Evolutionary conservation across 176 grass and related monocot genomes (phyloP).

Genomic region (Musa troglodytarum): DNA sequence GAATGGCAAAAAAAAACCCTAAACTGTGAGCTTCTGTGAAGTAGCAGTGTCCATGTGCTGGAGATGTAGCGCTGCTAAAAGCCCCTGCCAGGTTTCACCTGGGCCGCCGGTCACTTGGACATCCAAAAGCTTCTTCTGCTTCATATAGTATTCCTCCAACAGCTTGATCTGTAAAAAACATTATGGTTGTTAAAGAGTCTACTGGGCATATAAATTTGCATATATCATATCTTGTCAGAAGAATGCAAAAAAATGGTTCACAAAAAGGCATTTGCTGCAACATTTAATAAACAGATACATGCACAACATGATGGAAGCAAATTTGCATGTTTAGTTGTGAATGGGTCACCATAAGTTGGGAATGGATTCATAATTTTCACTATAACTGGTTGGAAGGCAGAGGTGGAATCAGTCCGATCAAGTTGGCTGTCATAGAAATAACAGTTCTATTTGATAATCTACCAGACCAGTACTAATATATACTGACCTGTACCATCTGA

Average conservation of each 20-base stretch:
- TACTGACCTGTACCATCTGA: too few relatives aligned
- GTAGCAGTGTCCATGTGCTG: conserved; percentile 62
- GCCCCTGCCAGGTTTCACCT: conserved; percentile 71
- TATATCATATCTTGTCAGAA: not conserved
- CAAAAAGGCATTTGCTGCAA: not conserved
- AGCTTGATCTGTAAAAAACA: conserved; percentile 41
- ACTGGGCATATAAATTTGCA: not conserved
- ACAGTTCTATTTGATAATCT: too few relatives aligned
- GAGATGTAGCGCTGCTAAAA: conserved; percentile 65
- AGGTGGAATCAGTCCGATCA: too few relatives aligned
- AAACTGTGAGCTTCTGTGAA: conserved; percentile 8
- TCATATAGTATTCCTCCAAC: conserved; percentile 88
- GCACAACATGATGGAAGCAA: too few relatives aligned
- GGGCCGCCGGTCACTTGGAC: conserved; percentile 64
- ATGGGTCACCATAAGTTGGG: too few relatives aligned
- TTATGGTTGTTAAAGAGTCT: not conserved
- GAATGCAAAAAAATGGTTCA: not conserved
- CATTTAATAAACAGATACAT: not conserved
- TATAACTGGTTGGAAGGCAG: too few relatives aligned
- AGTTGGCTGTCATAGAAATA: too few relatives aligned
- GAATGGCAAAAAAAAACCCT: not conserved
- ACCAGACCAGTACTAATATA: too few relatives aligned
- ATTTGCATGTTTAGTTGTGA: too few relatives aligned
- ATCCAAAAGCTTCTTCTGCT: conserved; percentile 66
- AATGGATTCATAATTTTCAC: too few relatives aligned